These are phyloP conservation scores for Trametes gibbosa DNA, from an alignment of 768 basidiomycete species.

Conservation along the genomic window DNA sequence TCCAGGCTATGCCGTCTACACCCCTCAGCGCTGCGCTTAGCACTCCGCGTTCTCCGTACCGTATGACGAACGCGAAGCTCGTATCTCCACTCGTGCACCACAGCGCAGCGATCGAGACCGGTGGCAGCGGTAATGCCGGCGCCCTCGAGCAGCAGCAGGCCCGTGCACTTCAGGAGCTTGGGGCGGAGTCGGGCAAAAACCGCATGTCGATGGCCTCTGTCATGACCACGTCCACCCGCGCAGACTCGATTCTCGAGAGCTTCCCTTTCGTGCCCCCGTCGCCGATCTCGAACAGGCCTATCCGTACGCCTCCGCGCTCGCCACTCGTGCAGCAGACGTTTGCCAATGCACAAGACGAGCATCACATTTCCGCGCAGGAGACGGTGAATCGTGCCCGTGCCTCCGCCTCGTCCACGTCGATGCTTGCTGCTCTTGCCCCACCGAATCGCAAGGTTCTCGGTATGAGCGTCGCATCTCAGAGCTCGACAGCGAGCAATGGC, in stretches of 20 bases:
- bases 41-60: constrained; percentile 45
- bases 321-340: constrained; percentile 63
- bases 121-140: constrained; percentile 21
- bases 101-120: constrained; percentile 26
- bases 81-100: constrained; percentile 42
- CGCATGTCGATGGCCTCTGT: constrained; percentile 66
- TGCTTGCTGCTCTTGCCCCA: constrained; percentile 32
- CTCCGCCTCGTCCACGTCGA: constrained; percentile 12
- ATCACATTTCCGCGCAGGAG: constrained; percentile 8
- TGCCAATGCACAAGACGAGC: constrained; percentile 21
- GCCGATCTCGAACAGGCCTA: constrained; percentile 79
- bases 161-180: constrained; percentile 60
- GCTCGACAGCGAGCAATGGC: constrained; percentile 78
- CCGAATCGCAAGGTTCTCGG: constrained; percentile 63
- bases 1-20: constrained; percentile 24
- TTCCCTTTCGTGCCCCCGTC: constrained; percentile 91
- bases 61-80: constrained; percentile 63
- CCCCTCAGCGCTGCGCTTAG: constrained; percentile 26
- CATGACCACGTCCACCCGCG: constrained; percentile 63
- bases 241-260: constrained; percentile 82
- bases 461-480: constrained; percentile 71
- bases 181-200: constrained; percentile 32
- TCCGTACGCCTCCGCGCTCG: constrained; percentile 72
- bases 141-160: constrained; percentile 67
- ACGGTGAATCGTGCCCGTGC: constrained; percentile 14